These are phyloP conservation scores for Phialemoniopsis sp. DNA, from an alignment of 2,329 filamentous ascomycete genomes.

Conservation along the genomic window DNA sequence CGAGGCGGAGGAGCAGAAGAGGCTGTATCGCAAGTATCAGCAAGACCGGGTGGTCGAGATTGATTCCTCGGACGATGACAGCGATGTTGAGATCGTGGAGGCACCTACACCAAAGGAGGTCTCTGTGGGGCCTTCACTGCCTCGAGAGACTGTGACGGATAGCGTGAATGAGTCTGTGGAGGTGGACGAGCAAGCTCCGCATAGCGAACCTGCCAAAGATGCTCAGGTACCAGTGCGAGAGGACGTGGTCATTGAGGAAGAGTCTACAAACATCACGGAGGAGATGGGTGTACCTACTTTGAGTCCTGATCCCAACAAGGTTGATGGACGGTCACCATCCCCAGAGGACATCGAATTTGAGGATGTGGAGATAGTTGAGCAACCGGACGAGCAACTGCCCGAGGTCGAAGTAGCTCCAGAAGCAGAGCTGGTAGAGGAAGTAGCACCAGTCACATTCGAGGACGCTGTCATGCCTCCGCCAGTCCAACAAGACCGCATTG, in stretches of 20 bases:
- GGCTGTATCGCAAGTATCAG: slow-evolving; percentile 33
- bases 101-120: slow-evolving; percentile 27
- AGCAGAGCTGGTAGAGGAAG: slow-evolving; percentile 19
- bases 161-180: too few species aligned
- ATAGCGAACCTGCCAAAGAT: too few species aligned
- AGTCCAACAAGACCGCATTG: slow-evolving; percentile 14
- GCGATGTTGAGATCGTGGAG: slow-evolving; percentile 55
- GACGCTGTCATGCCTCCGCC: slow-evolving; percentile 13
- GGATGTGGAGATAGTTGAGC: slow-evolving; percentile 21
- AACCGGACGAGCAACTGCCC: not conserved
- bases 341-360: slow-evolving; percentile 26
- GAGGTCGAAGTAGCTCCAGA: slow-evolving; percentile 6
- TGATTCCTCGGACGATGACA: slow-evolving; percentile 49
- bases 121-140: not conserved
- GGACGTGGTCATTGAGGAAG: too few species aligned
- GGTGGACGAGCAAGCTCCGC: too few species aligned
- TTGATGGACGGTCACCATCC: slow-evolving; percentile 10
- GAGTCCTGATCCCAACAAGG: too few species aligned
- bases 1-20: slow-evolving; percentile 51
- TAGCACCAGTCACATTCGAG: slow-evolving; percentile 5
- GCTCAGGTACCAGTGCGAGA: too few species aligned
- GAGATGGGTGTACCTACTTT: too few species aligned
- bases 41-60: slow-evolving; percentile 56
- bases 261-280: too few species aligned
- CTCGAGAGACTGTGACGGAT: too few species aligned